phyloP scores from a whole-genome alignment of 176 grass and related monocot genomes.

The Secale cereale region DNA sequence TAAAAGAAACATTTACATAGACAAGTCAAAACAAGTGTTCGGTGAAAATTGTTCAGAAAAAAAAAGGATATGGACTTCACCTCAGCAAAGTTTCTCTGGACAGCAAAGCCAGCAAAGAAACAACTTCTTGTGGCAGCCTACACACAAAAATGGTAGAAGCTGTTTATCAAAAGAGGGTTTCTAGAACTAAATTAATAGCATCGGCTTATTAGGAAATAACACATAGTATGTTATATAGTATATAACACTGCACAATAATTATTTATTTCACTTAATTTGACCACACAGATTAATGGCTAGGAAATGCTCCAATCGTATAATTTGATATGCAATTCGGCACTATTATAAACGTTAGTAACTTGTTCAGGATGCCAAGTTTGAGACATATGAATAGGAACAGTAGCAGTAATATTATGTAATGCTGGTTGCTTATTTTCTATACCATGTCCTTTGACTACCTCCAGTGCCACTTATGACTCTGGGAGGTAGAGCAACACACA shows the following conservation, averaged over 20 bases:
- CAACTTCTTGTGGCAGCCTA: constrained; percentile 95
- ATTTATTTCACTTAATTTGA: neutral
- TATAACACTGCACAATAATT: neutral
- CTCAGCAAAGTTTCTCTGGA: constrained; percentile 95
- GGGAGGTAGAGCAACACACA: neutral
- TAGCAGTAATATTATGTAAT: neutral
- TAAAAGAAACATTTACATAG: neutral
- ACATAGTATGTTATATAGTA: neutral
- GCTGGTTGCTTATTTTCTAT: neutral
- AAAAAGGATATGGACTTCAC: constrained; percentile 28
- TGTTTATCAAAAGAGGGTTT: neutral
- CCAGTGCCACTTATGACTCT: neutral
- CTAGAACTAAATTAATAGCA: constrained; percentile 17
- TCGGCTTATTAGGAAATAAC: neutral
- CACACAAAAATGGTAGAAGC: constrained; percentile 5
- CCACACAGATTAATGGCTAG: neutral
- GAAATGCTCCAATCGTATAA: neutral
- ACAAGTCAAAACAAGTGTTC: neutral
- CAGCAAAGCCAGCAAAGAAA: constrained; percentile 97
- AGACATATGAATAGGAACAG: neutral
- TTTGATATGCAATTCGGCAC: neutral
- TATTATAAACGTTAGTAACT: neutral
- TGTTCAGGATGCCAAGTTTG: neutral
- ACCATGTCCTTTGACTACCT: neutral
- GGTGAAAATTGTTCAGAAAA: neutral